Evolutionary conservation across 768 basidiomycete species (phyloP).

Genomic region (Erythrobasidium yunnanense): DNA sequence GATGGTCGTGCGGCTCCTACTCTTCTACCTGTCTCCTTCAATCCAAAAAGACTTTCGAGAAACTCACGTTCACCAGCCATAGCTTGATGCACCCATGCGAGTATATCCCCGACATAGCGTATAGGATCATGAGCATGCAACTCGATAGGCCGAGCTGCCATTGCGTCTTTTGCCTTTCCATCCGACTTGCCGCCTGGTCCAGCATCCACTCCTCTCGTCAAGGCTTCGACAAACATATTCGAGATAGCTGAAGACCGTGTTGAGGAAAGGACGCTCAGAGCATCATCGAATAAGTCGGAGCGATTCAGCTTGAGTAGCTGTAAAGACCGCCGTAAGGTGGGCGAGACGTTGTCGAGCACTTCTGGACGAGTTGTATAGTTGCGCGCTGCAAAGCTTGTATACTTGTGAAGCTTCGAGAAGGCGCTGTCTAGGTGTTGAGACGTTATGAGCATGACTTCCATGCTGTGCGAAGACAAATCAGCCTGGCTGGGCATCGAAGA

Average conservation of each 20-base stretch:
- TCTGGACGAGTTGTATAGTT: slow-evolving; percentile 48
- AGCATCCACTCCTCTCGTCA: slow-evolving; percentile 76
- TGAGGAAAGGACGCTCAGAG: slow-evolving; percentile 62
- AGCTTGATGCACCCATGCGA: slow-evolving; percentile 94
- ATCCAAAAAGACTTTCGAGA: slow-evolving; percentile 70
- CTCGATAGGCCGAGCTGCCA: slow-evolving; percentile 73
- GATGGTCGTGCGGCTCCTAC: slow-evolving; percentile 53
- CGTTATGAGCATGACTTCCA: slow-evolving; percentile 79
- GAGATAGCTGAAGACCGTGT: slow-evolving; percentile 72
- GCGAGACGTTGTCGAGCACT: slow-evolving; percentile 52
- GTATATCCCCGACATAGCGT: slow-evolving; percentile 94
- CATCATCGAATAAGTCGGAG: slow-evolving; percentile 59
- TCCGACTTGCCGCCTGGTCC: slow-evolving; percentile 38
- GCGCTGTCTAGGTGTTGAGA: slow-evolving; percentile 73
- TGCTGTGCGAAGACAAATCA: slow-evolving; percentile 44
- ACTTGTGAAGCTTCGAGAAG: slow-evolving; percentile 77
- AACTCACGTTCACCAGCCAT: slow-evolving; percentile 93
- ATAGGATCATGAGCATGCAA: slow-evolving; percentile 95
- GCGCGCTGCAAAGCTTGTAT: slow-evolving; percentile 73
- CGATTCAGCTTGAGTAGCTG: slow-evolving; percentile 57
- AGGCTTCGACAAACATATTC: slow-evolving; percentile 68
- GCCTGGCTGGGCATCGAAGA: too few species aligned
- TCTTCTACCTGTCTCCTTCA: slow-evolving; percentile 60
- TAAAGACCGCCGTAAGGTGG: slow-evolving; percentile 59
- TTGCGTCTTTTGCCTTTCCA: neutral